Conservation (phyloP, 192 early-diverging fungal genomes). For the Spinellus fusiger region DNA sequence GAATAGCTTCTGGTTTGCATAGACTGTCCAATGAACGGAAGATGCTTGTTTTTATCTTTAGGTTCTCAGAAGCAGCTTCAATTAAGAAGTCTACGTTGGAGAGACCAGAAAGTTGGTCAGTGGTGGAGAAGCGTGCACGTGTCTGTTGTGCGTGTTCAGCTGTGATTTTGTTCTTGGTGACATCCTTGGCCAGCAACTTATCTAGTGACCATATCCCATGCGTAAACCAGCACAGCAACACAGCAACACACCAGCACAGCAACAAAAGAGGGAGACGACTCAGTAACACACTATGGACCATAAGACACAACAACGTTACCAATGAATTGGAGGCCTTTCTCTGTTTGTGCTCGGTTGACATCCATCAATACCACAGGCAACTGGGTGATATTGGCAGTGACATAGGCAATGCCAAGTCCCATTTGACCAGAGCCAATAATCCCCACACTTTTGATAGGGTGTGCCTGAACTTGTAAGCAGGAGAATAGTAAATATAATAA, state of each 20-base stretch:
- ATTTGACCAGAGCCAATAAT: constrained; percentile 97
- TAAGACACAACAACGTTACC: constrained; percentile 36
- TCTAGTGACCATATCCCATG: constrained; percentile 40
- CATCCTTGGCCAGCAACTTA: constrained; percentile 81
- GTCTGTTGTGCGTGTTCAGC: constrained; percentile 62
- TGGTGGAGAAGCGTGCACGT: constrained; percentile 57
- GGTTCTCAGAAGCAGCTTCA: constrained; percentile 89
- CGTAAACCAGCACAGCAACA: not conserved
- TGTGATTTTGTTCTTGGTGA: constrained; percentile 82
- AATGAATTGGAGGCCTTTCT: constrained; percentile 77
- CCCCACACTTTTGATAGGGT: constrained; percentile 50
- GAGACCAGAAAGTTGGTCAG: constrained; percentile 55
- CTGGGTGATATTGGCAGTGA: constrained; percentile 78
- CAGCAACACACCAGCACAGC: not conserved
- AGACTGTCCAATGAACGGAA: constrained; percentile 71
- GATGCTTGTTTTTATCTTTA: constrained; percentile 73
- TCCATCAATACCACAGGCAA: constrained; percentile 78
- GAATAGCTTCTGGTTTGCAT: constrained; percentile 64
- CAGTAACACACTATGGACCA: not conserved
- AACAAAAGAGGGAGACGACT: no score
- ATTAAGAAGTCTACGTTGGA: constrained; percentile 77
- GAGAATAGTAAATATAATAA: no score
- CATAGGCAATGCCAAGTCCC: constrained; percentile 88
- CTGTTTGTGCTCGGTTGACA: constrained; percentile 66
- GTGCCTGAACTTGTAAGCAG: not conserved